Conservation (phyloP, 257 asterid species). For the Cynanchum wilfordii region DNA sequence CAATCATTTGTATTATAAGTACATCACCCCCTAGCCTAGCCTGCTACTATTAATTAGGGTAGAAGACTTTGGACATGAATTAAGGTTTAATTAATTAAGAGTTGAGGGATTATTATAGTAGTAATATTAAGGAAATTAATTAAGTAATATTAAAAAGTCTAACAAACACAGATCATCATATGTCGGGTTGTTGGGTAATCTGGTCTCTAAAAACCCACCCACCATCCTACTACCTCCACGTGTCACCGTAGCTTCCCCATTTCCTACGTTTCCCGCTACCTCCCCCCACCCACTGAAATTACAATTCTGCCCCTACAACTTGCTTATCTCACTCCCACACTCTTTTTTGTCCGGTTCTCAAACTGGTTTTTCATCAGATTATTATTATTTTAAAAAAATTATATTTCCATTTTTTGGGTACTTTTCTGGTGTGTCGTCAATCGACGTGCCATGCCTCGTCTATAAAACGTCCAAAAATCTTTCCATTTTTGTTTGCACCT, state of each 20-base stretch:
- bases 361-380: background rate
- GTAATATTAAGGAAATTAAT: too few relatives aligned
- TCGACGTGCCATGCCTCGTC: background rate
- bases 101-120: too few relatives aligned
- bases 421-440: background rate
- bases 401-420: background rate
- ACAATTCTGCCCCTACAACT: background rate
- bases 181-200: constrained; percentile 30
- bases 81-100: too few relatives aligned
- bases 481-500: background rate
- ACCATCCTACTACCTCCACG: too few relatives aligned
- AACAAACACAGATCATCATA: constrained; percentile 16
- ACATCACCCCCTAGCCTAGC: background rate
- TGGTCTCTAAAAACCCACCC: constrained; percentile 2
- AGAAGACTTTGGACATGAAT: too few relatives aligned
- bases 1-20: background rate
- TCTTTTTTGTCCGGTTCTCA: background rate
- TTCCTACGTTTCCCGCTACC: constrained; percentile 16
- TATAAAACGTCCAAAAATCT: background rate
- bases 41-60: too few relatives aligned
- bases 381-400: background rate
- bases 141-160: background rate
- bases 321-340: background rate
- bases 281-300: background rate
- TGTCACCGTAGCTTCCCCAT: background rate